phyloP scores from a whole-genome alignment of 805 yeast genomes.

The Candida berthetii region DNA sequence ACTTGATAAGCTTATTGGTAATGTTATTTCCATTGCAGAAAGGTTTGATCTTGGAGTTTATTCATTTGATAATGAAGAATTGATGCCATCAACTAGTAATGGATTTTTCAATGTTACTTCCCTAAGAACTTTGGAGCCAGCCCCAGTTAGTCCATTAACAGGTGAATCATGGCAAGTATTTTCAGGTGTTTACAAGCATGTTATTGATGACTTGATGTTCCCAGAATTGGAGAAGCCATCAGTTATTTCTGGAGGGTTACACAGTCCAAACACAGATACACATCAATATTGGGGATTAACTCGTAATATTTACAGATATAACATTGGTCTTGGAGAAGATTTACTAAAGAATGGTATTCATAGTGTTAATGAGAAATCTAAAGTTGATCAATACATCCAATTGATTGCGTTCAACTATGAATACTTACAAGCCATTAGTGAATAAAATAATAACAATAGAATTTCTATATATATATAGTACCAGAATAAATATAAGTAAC shows the following conservation, averaged over 20 bases:
- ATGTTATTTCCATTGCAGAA: conserved; percentile 12
- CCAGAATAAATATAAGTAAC: too few relatives aligned
- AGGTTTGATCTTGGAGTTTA: conserved; percentile 15
- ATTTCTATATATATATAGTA: too few relatives aligned
- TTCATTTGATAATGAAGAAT: conserved; percentile 5
- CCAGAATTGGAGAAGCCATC: conserved; percentile 27
- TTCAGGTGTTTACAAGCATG: conserved; percentile 56
- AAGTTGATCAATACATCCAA: conserved; percentile 46
- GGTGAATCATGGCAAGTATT: conserved; percentile 47
- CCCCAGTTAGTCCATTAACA: conserved; percentile 44
- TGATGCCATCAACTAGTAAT: conserved; percentile 12
- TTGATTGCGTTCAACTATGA: conserved; percentile 43
- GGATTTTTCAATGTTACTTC: conserved; percentile 37
- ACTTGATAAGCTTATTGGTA: conserved; percentile 20
- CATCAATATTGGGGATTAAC: conserved; percentile 58
- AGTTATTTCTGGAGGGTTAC: conserved; percentile 49
- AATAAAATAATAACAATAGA: too few relatives aligned
- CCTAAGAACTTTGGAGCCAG: conserved; percentile 34
- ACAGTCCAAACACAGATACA: conserved; percentile 72
- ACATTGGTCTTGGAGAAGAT: conserved; percentile 37
- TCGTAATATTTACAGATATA: conserved; percentile 53
- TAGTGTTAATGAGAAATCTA: conserved; percentile 52
- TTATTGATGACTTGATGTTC: conserved; percentile 49
- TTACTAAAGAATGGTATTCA: conserved; percentile 35
- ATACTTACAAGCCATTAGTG: conserved; percentile 22